These are phyloP conservation scores for Cyberlindnera samutprakarnensis DNA, from an alignment of 805 yeast genomes.

Conservation along the genomic window DNA sequence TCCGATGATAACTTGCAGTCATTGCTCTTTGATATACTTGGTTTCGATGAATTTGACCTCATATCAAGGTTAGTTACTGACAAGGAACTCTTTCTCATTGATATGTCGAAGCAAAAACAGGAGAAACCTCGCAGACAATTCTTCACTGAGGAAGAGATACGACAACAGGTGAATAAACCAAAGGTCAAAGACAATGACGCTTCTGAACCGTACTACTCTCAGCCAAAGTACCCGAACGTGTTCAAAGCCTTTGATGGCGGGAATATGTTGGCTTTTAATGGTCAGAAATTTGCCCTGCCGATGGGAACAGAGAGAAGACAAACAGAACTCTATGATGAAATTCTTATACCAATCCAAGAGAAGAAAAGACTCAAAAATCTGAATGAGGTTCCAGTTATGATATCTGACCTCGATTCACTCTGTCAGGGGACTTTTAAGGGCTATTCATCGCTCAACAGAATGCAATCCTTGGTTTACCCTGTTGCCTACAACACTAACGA, in stretches of 20 bases:
- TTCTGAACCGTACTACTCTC: constrained; percentile 37
- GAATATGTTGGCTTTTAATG: constrained; percentile 66
- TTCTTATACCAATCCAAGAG: constrained; percentile 71
- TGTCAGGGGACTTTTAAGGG: constrained; percentile 82
- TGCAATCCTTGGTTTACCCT: constrained; percentile 87
- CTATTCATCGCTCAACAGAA: constrained; percentile 70
- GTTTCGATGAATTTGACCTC: constrained; percentile 79
- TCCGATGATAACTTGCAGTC: constrained; percentile 62
- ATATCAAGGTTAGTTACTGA: constrained; percentile 55
- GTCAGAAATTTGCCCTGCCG: constrained; percentile 76
- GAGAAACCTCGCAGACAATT: constrained; percentile 24
- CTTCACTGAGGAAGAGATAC: constrained; percentile 49
- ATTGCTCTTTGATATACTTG: constrained; percentile 68
- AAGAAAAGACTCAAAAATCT: constrained; percentile 31
- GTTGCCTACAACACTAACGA: constrained; percentile 91
- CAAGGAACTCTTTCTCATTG: constrained; percentile 25
- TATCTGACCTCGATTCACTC: constrained; percentile 61
- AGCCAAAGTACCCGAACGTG: constrained; percentile 77
- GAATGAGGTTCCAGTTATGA: constrained; percentile 41
- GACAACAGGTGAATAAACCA: constrained; percentile 43
- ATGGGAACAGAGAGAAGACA: constrained; percentile 66
- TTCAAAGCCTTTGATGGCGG: constrained; percentile 64
- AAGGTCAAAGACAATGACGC: constrained; percentile 42
- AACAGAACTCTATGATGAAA: constrained; percentile 65
- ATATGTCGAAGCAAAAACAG: constrained; percentile 15